Conservation (phyloP, 1,284 basidiomycete genomes). For the Marasmius tenuissimus region DNA sequence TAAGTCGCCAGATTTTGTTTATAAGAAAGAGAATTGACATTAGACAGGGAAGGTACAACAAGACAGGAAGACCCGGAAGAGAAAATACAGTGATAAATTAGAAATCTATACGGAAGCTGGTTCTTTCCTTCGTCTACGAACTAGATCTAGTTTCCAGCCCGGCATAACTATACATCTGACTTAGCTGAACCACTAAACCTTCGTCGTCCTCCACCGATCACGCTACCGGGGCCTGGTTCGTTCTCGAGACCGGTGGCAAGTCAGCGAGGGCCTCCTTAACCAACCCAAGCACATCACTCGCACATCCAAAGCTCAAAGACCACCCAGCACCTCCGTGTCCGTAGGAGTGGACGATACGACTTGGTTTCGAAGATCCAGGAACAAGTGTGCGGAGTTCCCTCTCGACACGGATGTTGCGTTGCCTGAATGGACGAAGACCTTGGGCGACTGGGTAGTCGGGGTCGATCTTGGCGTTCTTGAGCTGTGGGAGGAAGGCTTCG, state of each 20-base stretch:
- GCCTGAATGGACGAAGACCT: slow-evolving; percentile 32
- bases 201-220: not conserved
- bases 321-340: slow-evolving; percentile 33
- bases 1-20: no score
- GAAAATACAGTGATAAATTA: no score
- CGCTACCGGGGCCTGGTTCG: not conserved
- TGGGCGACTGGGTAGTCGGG: slow-evolving; percentile 29
- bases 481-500: slow-evolving; percentile 32
- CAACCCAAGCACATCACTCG: slow-evolving; percentile 10
- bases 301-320: slow-evolving; percentile 18
- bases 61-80: no score
- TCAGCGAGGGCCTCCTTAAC: slow-evolving; percentile 8
- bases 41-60: no score
- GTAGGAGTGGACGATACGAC: slow-evolving; percentile 33
- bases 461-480: slow-evolving; percentile 31
- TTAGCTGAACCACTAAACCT: no score
- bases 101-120: no score
- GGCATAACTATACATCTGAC: no score
- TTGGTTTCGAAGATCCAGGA: slow-evolving; percentile 11
- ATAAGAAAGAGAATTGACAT: no score
- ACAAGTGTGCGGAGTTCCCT: slow-evolving; percentile 22
- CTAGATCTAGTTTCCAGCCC: no score
- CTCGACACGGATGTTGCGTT: slow-evolving; percentile 33
- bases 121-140: no score
- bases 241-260: not conserved